A percentile compares a stretch with the other conserved stretches of the same genome.
Evolutionary conservation across 495 filamentous ascomycete species (phyloP).

Genomic region (Aspergillus egyptiacus): DNA sequence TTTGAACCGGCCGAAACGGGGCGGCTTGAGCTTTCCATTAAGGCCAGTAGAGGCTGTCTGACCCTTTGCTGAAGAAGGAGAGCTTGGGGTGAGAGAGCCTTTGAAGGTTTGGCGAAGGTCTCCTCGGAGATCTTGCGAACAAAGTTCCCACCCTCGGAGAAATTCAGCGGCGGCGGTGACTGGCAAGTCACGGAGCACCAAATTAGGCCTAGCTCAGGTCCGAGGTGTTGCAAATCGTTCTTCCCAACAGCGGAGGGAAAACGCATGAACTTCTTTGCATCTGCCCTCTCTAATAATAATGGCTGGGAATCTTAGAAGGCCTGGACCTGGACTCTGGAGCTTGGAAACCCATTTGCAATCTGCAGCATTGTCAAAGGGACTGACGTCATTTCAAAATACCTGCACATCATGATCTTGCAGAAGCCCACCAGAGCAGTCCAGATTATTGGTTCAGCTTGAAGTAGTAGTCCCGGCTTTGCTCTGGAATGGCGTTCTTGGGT

Average conservation of each 20-base stretch:
- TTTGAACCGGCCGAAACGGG: constrained; percentile 15
- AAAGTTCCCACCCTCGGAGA: too few relatives aligned
- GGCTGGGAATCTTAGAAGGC: too few relatives aligned
- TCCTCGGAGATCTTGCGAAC: too few relatives aligned
- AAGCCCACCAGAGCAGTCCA: not conserved
- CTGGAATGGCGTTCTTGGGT: constrained; percentile 23
- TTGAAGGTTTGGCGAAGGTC: not conserved
- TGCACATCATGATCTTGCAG: constrained; percentile 5
- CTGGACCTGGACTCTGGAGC: not conserved
- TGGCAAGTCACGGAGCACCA: too few relatives aligned
- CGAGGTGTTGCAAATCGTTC: too few relatives aligned
- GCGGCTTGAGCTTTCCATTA: constrained; percentile 2
- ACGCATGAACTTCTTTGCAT: too few relatives aligned
- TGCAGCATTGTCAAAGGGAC: not conserved
- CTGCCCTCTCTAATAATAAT: too few relatives aligned
- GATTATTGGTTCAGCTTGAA: constrained; percentile 3
- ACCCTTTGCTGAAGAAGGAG: not conserved
- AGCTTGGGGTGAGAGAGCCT: not conserved
- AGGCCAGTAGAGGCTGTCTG: not conserved
- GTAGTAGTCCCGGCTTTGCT: not conserved
- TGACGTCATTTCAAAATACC: constrained; percentile 2
- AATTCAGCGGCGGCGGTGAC: too few relatives aligned
- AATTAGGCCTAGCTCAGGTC: too few relatives aligned
- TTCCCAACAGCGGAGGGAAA: too few relatives aligned
- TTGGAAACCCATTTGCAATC: too few relatives aligned